Evolutionary conservation across 768 basidiomycete genomes (phyloP), one percentile per base, ranked within the genome.

Genomic region (Russula ochroleuca): DNA sequence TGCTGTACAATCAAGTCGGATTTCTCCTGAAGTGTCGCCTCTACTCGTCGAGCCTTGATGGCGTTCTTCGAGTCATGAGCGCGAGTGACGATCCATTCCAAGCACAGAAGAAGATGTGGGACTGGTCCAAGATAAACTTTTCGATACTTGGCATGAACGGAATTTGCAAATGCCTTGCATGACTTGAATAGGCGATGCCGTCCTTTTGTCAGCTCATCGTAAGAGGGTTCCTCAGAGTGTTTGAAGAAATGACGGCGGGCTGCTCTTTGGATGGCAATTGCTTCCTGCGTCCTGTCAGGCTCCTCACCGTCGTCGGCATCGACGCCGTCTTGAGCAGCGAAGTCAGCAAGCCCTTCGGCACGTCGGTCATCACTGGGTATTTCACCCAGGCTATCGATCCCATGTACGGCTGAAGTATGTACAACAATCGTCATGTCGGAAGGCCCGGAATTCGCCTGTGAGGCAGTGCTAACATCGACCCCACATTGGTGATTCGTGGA

Each of bases 51-150:
- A 13, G 23, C 40, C 33, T 60, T 61, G 40, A 56, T 52, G 21
- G 17, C 23, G 23, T 21, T 14, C 40, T 56, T 64, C 19, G 33
- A 50, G 4, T 13, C 13, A 45, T 28, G 38, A 0, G 54, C 53
- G 14, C 23, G 38, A 13, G 31, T 15, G 38, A 17, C 13, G 48
- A 61, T 43, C 59, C 63, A 64, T 51, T 64, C 59, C 33, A 64
- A 10, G 25, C 63, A 60, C 59, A 64, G 48, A 41, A 64, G 54
- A n/a, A 64, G 59, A 21, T 64, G 63, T 2, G 63, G 63, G 10
- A 64, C 1, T 8, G 53, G 63, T 19, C 63, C 63, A 19, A 64
- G 63, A 40, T 60, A 61, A 15, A 59, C 10, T 7, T 61, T 64
- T 25, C 59, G 52, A 15, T 61, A 64, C 11, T 41, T 35, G 5